Evolutionary conservation across 2,329 filamentous ascomycete genomes (phyloP).

Genomic region (Pseudocercospora vitis): DNA sequence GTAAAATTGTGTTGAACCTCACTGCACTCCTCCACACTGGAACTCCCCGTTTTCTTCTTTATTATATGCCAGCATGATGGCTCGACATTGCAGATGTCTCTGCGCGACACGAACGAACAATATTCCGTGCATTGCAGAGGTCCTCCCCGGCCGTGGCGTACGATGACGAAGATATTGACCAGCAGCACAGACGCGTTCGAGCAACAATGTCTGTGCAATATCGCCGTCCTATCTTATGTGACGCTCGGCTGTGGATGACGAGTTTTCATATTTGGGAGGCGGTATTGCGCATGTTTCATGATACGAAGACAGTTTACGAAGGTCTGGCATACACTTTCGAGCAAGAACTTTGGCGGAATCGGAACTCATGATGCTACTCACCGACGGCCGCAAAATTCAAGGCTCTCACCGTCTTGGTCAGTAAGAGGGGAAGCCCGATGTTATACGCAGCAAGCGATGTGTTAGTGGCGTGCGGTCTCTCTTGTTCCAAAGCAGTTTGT

Average conservation of each 20-base stretch:
- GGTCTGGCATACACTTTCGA: too few relatives aligned
- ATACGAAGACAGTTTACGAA: background rate
- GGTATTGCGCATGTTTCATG: background rate
- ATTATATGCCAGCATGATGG: background rate
- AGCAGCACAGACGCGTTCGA: background rate
- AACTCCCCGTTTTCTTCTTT: background rate
- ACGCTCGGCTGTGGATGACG: background rate
- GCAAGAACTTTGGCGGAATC: too few relatives aligned
- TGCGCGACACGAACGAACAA: background rate
- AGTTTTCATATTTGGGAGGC: background rate
- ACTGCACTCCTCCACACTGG: constrained; percentile 2
- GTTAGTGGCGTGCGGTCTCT: too few relatives aligned
- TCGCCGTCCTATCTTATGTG: background rate
- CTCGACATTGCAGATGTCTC: background rate
- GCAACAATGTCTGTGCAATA: background rate
- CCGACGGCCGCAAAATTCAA: background rate
- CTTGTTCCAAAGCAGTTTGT: too few relatives aligned
- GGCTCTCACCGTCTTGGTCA: background rate
- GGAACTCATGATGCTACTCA: background rate
- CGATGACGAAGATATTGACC: too few relatives aligned
- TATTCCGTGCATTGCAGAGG: too few relatives aligned
- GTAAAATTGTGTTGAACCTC: too few relatives aligned
- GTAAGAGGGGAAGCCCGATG: too few relatives aligned
- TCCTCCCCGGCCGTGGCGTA: too few relatives aligned
- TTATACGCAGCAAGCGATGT: too few relatives aligned